These are phyloP conservation scores for Gossypium ekmanianum DNA, from an alignment of 345 rosid species.

Conservation along the genomic window DNA sequence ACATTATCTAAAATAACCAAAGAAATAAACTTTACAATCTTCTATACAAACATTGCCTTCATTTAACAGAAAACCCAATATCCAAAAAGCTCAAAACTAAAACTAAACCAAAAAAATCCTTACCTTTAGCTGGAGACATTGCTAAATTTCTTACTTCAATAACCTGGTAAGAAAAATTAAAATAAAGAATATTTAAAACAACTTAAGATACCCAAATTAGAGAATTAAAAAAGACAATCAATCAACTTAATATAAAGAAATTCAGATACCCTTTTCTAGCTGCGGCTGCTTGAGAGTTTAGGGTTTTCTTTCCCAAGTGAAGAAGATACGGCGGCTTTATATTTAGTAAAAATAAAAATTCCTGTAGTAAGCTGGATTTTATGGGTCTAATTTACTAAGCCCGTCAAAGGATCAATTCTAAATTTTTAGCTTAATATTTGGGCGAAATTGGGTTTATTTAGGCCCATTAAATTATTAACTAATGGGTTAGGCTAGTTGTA, in stretches of 20 bases:
- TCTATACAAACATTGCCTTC: neutral
- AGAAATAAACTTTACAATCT: neutral
- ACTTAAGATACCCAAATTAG: neutral
- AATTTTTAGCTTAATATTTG: neutral
- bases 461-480: neutral
- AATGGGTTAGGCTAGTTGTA: neutral
- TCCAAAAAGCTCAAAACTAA: neutral
- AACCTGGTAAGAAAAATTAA: neutral
- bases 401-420: neutral
- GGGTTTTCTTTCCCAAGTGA: constrained; percentile 1
- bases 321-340: neutral
- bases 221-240: neutral
- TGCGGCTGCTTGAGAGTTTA: neutral
- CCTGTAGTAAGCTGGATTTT: neutral
- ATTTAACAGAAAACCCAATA: neutral
- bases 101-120: neutral
- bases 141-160: neutral
- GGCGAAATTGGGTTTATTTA: neutral
- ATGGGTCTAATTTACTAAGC: neutral
- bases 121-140: constrained; percentile 47
- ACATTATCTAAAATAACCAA: neutral
- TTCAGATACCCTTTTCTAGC: neutral
- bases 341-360: neutral
- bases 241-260: neutral
- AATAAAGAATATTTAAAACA: neutral